phyloP scores from a whole-genome alignment of 495 filamentous ascomycete species.

The Hyaloscypha bicolor region DNA sequence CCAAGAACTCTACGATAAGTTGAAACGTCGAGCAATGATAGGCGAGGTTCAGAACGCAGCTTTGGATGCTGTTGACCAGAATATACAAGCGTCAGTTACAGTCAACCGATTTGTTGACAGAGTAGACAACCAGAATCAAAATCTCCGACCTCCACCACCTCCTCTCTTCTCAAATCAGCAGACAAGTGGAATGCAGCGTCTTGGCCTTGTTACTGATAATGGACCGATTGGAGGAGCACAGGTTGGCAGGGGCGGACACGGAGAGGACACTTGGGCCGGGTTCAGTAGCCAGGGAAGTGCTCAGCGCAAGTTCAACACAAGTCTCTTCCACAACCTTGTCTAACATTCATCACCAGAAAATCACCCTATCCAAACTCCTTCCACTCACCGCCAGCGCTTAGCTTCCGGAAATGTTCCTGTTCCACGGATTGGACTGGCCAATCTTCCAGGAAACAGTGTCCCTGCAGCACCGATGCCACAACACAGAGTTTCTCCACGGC shows the following conservation, averaged over 20 bases:
- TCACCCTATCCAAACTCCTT: conserved; percentile 27
- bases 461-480: conserved; percentile 19
- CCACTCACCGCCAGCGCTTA: conserved; percentile 29
- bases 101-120: conserved; percentile 28
- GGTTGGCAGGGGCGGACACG: neutral
- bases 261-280: conserved; percentile 21
- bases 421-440: conserved; percentile 21
- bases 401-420: conserved; percentile 3
- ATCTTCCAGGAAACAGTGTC: conserved; percentile 18
- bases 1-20: conserved; percentile 80
- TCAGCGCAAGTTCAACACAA: conserved; percentile 12
- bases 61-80: conserved; percentile 64
- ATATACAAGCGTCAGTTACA: conserved; percentile 42
- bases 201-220: neutral
- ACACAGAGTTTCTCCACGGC: conserved; percentile 35
- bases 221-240: conserved; percentile 4
- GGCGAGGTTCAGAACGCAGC: conserved; percentile 72
- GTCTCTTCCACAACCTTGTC: conserved; percentile 13
- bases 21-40: conserved; percentile 74
- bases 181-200: neutral
- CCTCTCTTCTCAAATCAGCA: conserved; percentile 19
- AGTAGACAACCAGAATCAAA: conserved; percentile 21
- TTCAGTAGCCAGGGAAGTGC: conserved; percentile 25
- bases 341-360: conserved; percentile 16
- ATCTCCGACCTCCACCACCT: conserved; percentile 15